A percentile compares a stretch with the other conserved stretches of the same genome.
These are phyloP conservation scores for Cryptosporidium ryanae DNA, from an alignment of 169 alveolate genomes.

Conservation along the genomic window DNA sequence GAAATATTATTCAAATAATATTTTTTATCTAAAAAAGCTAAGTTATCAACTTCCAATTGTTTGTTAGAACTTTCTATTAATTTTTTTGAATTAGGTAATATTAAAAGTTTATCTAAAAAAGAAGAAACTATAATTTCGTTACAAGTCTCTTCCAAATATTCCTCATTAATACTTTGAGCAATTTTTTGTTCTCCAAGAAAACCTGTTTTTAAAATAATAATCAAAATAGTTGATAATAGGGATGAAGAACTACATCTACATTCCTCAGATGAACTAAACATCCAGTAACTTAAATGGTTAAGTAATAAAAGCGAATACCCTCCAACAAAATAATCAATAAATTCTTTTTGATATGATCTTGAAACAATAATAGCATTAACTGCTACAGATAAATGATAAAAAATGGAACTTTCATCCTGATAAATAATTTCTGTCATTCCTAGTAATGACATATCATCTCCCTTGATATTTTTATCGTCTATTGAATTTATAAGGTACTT, in stretches of 20 bases:
- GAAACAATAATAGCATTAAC: conserved; percentile 49
- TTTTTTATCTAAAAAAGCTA: background rate
- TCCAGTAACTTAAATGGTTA: conserved; percentile 42
- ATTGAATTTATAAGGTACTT: conserved; percentile 4
- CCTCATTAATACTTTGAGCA: background rate
- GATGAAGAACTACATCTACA: conserved; percentile 61
- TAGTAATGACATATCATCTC: background rate
- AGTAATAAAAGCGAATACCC: conserved; percentile 15
- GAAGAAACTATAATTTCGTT: conserved; percentile 6
- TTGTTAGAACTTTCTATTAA: background rate
- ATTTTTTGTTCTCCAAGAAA: background rate
- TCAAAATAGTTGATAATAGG: conserved; percentile 11
- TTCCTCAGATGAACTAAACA: conserved; percentile 41
- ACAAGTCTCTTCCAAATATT: conserved; percentile 10
- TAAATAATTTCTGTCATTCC: conserved; percentile 42
- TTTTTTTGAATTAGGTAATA: conserved; percentile 23
- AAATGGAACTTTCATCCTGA: conserved; percentile 22
- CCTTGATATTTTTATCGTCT: background rate
- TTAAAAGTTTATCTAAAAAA: conserved; percentile 7
- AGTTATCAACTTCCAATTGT: background rate
- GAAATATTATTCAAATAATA: background rate
- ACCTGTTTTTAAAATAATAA: conserved; percentile 39
- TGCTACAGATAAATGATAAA: conserved; percentile 58
- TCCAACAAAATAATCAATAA: conserved; percentile 17
- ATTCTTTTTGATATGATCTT: conserved; percentile 22